Evolutionary conservation across 2,329 filamentous ascomycete species (phyloP).

Genomic region (Aspergillus fructus): DNA sequence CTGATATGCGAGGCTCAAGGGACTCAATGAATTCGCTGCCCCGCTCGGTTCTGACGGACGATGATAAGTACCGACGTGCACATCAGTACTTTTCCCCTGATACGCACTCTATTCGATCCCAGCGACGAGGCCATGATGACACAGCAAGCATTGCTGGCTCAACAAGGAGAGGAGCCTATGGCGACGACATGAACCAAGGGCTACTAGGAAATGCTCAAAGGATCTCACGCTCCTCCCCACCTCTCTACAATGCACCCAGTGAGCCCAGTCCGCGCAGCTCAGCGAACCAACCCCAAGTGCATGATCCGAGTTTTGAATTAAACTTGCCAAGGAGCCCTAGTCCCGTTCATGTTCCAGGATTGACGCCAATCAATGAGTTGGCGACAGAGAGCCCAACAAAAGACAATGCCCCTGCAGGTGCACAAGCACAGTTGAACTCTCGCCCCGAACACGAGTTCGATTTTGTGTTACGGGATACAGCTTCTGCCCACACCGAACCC

Average conservation of each 20-base stretch:
- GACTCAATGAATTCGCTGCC: slow-evolving; percentile 87
- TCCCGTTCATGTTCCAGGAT: slow-evolving; percentile 18
- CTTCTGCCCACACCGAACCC: slow-evolving; percentile 16
- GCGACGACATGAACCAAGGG: slow-evolving; percentile 51
- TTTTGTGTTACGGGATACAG: slow-evolving; percentile 21
- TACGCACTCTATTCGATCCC: slow-evolving; percentile 38
- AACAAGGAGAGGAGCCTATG: slow-evolving; percentile 41
- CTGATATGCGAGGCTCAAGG: slow-evolving; percentile 71
- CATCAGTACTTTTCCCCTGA: slow-evolving; percentile 55
- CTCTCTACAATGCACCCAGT: slow-evolving; percentile 24
- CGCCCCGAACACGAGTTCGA: slow-evolving; percentile 22
- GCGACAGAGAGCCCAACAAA: slow-evolving; percentile 1
- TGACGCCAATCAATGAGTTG: slow-evolving; percentile 11
- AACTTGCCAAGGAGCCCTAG: slow-evolving; percentile 22
- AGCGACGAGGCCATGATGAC: slow-evolving; percentile 41
- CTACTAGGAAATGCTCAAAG: slow-evolving; percentile 58
- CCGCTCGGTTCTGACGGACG: slow-evolving; percentile 68
- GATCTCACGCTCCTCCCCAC: slow-evolving; percentile 57
- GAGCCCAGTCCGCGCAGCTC: slow-evolving; percentile 13
- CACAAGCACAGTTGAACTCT: neutral
- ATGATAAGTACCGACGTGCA: slow-evolving; percentile 79
- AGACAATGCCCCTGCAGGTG: neutral
- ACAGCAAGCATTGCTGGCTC: slow-evolving; percentile 55
- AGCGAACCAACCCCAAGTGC: slow-evolving; percentile 15
- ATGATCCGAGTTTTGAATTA: slow-evolving; percentile 21